Conservation (phyloP, 495 filamentous ascomycete genomes). For the Penicillium salamii region DNA sequence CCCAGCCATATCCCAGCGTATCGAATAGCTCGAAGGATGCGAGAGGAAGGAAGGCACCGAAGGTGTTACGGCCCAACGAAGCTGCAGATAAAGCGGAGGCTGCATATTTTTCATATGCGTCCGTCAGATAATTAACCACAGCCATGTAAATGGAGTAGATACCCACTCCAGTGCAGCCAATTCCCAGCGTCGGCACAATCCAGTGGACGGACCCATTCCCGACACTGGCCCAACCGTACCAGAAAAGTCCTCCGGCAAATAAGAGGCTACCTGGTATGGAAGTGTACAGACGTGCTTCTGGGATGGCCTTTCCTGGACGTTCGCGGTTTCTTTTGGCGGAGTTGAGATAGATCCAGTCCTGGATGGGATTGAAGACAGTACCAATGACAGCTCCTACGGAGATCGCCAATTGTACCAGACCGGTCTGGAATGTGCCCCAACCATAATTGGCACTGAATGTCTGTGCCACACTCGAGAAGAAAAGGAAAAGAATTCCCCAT, state of each 20-base stretch:
- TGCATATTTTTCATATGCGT: slow-evolving; percentile 44
- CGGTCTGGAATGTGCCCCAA: slow-evolving; percentile 33
- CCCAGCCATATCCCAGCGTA: slow-evolving; percentile 45
- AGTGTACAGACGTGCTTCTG: slow-evolving; percentile 42
- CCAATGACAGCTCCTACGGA: slow-evolving; percentile 41
- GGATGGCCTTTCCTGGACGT: slow-evolving; percentile 28
- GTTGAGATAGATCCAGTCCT: slow-evolving; percentile 38
- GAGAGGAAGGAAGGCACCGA: slow-evolving; percentile 37
- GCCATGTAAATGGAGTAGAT: slow-evolving; percentile 49
- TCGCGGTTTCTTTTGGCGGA: slow-evolving; percentile 28
- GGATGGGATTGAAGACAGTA: slow-evolving; percentile 41
- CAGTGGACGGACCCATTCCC: slow-evolving; percentile 26
- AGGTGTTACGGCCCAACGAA: slow-evolving; percentile 32
- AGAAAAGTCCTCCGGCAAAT: slow-evolving; percentile 41
- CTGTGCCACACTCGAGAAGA: slow-evolving; percentile 41
- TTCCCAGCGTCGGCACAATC: slow-evolving; percentile 41
- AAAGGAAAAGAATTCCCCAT: slow-evolving; percentile 52
- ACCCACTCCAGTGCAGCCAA: slow-evolving; percentile 33
- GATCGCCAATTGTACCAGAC: slow-evolving; percentile 41
- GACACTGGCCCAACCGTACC: slow-evolving; percentile 39
- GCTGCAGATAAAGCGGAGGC: slow-evolving; percentile 36
- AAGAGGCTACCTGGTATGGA: slow-evolving; percentile 38
- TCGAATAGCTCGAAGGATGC: slow-evolving; percentile 37
- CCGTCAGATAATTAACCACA: slow-evolving; percentile 46
- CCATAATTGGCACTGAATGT: slow-evolving; percentile 37